Conservation (phyloP, 2,329 filamentous ascomycete species). For the Penicillium sp. region DNA sequence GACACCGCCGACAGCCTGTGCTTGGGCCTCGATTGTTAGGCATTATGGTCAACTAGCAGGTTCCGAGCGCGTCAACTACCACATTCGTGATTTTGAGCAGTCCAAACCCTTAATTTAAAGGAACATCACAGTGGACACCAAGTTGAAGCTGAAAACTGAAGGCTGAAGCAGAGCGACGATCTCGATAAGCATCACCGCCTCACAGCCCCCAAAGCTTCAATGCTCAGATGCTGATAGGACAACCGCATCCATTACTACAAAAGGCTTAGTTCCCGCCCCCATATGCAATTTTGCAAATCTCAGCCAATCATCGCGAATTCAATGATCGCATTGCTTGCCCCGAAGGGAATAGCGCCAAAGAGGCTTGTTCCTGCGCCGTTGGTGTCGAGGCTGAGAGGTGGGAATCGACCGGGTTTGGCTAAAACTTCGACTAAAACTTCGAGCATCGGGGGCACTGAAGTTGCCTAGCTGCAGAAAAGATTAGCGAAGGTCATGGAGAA, state of each 20-base stretch:
- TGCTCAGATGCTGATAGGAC: neutral
- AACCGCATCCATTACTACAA: conserved; percentile 15
- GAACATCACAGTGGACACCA: neutral
- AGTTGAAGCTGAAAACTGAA: neutral
- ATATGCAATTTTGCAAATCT: neutral
- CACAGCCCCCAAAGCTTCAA: neutral
- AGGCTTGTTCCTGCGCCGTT: neutral
- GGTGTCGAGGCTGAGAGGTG: conserved; percentile 3
- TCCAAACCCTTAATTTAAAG: neutral
- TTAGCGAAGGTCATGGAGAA: neutral
- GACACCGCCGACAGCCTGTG: conserved; percentile 21
- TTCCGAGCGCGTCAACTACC: neutral
- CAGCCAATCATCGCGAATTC: neutral
- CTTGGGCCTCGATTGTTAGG: conserved; percentile 19
- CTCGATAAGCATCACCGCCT: neutral
- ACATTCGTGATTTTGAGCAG: neutral
- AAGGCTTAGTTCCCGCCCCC: conserved; percentile 16
- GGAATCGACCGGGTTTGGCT: neutral
- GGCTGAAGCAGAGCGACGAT: neutral
- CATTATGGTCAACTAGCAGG: conserved; percentile 5
- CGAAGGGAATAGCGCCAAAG: conserved; percentile 1
- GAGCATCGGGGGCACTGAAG: neutral
- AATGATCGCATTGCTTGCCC: conserved; percentile 8
- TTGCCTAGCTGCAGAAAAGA: neutral
- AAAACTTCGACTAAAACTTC: neutral